Conservation (phyloP, 306 rosid genomes). For the Citrullus mucosospermus region DNA sequence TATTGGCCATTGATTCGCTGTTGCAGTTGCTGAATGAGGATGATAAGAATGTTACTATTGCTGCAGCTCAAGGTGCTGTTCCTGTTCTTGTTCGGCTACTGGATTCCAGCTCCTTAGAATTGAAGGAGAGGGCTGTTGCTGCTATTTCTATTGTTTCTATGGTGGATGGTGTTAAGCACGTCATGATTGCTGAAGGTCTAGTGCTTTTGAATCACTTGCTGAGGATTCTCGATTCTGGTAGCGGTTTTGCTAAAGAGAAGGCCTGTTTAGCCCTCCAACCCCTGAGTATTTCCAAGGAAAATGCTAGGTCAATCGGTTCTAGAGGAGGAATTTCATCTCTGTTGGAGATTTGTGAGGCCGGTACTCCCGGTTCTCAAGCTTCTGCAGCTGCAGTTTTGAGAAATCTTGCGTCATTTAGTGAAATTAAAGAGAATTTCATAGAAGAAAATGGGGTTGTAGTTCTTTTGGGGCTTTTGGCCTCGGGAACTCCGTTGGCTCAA, state of each 20-base stretch:
- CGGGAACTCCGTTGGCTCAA: conserved; percentile 60
- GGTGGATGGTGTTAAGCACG: conserved; percentile 55
- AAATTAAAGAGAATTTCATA: conserved; percentile 48
- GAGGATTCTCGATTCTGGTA: conserved; percentile 68
- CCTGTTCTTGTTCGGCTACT: conserved; percentile 64
- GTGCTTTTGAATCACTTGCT: conserved; percentile 57
- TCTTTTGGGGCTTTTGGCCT: conserved; percentile 46
- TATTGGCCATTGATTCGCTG: conserved; percentile 51
- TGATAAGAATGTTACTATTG: conserved; percentile 79
- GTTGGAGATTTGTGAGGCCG: conserved; percentile 72
- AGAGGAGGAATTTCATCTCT: conserved; percentile 87
- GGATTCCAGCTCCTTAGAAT: conserved; percentile 41
- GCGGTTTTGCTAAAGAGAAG: conserved; percentile 60
- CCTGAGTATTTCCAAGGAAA: conserved; percentile 51
- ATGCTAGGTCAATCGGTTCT: conserved; percentile 74
- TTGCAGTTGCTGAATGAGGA: conserved; percentile 40
- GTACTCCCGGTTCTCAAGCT: conserved; percentile 83
- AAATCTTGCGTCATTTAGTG: conserved; percentile 45
- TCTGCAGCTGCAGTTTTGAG: conserved; percentile 69
- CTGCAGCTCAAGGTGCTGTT: conserved; percentile 85
- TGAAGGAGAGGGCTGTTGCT: conserved; percentile 62
- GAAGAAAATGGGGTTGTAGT: conserved; percentile 66
- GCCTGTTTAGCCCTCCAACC: conserved; percentile 65
- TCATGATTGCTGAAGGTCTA: conserved; percentile 62
- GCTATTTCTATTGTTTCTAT: conserved; percentile 59